Conservation (phyloP, 2,329 filamentous ascomycete genomes). For the Cytospora leucostoma region DNA sequence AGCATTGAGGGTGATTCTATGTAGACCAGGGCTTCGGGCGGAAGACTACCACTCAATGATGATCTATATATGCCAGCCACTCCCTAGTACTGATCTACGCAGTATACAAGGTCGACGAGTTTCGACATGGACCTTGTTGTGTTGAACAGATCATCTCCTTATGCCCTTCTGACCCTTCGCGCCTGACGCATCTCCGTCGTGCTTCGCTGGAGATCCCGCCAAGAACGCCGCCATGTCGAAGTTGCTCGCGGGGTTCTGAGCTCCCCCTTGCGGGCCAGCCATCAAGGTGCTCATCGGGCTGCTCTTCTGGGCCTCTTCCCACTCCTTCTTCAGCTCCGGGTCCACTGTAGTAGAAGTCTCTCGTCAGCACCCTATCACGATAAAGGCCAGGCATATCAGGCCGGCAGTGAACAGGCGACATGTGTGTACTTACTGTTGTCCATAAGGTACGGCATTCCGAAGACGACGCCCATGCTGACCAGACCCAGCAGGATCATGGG, state of each 20-base stretch:
- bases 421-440: constrained; percentile 78
- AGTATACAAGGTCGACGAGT: background rate
- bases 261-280: constrained; percentile 36
- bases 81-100: background rate
- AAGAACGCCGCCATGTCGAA: constrained; percentile 67
- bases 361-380: background rate
- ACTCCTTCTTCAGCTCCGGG: constrained; percentile 90
- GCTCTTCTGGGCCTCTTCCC: constrained; percentile 83
- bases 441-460: constrained; percentile 93
- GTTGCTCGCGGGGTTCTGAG: constrained; percentile 49
- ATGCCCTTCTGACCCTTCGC: constrained; percentile 8
- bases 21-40: background rate
- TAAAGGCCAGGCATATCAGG: background rate
- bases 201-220: constrained; percentile 52
- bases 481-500: constrained; percentile 95
- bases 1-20: background rate
- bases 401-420: background rate
- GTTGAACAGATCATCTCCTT: constrained; percentile 4
- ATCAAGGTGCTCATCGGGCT: constrained; percentile 65
- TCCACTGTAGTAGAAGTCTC: constrained; percentile 69
- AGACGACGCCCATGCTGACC: constrained; percentile 77
- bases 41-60: background rate
- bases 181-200: constrained; percentile 35
- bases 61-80: background rate
- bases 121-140: background rate